Conservation (phyloP, 2,329 filamentous ascomycete genomes). For the Ascochyta viciae-villosae region DNA sequence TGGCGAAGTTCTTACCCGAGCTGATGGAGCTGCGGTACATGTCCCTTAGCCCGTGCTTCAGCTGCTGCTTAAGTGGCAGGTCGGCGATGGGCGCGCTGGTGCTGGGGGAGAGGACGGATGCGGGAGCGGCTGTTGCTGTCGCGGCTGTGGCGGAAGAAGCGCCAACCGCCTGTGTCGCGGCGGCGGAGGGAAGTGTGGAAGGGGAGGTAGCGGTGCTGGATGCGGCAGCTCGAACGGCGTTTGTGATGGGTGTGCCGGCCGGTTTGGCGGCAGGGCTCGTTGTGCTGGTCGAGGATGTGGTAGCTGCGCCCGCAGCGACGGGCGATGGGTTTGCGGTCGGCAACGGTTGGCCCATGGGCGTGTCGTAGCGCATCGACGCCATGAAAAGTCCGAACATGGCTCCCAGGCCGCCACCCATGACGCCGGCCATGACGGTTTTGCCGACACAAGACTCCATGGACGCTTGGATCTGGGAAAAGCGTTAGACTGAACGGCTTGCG, state of each 20-base stretch:
- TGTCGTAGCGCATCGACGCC: conserved; percentile 99
- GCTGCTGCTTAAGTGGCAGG: conserved; percentile 83
- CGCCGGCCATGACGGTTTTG: conserved; percentile 88
- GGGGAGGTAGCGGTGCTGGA: conserved; percentile 52
- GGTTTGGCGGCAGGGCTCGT: conserved; percentile 34
- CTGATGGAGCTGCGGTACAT: conserved; percentile 86
- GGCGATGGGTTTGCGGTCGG: conserved; percentile 30
- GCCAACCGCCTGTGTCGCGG: conserved; percentile 46
- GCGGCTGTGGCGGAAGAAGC: conserved; percentile 59
- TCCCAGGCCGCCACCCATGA: conserved; percentile 92
- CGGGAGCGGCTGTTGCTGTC: conserved; percentile 53
- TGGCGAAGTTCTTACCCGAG: conserved; percentile 90
- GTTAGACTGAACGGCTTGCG: conserved; percentile 5
- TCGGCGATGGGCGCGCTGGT: conserved; percentile 61
- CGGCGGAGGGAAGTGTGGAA: conserved; percentile 31
- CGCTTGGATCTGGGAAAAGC: conserved; percentile 69
- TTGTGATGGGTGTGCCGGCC: conserved; percentile 40
- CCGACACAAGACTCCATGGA: conserved; percentile 91
- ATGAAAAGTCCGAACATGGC: conserved; percentile 97
- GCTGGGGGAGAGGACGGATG: conserved; percentile 19
- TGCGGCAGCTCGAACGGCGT: conserved; percentile 49
- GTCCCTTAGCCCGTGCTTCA: conserved; percentile 87
- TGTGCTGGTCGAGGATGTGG: conserved; percentile 49
- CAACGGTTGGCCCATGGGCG: conserved; percentile 67
- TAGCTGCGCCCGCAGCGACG: conserved; percentile 40